Conservation (phyloP, 1,284 basidiomycete species). For the Xerocomus minutiporus region DNA sequence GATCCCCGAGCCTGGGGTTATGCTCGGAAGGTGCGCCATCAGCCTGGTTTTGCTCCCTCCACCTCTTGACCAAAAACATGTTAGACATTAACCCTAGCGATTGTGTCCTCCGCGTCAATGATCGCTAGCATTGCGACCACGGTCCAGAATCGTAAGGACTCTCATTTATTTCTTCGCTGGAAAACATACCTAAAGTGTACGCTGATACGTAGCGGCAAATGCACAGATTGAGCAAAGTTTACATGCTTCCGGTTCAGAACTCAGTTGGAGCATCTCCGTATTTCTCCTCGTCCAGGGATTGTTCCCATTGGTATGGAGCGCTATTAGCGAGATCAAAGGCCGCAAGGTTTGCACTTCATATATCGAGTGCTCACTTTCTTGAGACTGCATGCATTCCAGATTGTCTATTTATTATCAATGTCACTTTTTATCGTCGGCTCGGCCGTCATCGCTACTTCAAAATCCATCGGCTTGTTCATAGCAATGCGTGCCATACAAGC, state of each 20-base stretch:
- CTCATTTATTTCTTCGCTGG: background rate
- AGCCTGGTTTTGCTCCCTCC: background rate
- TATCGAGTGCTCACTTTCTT: background rate
- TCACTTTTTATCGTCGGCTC: constrained; percentile 62
- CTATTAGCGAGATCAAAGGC: constrained; percentile 76
- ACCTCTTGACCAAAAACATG: background rate
- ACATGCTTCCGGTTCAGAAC: constrained; percentile 62
- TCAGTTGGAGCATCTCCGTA: constrained; percentile 71
- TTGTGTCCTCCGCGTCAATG: constrained; percentile 60
- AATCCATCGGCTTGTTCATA: constrained; percentile 66
- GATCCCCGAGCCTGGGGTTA: constrained; percentile 76
- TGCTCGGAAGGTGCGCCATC: constrained; percentile 51
- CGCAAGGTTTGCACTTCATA: constrained; percentile 51
- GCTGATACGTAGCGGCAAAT: constrained; percentile 51
- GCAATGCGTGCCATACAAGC: constrained; percentile 70
- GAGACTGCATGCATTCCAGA: constrained; percentile 32
- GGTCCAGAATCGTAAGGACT: constrained; percentile 60
- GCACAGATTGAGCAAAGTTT: constrained; percentile 64
- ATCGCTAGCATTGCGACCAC: constrained; percentile 66
- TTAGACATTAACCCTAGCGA: constrained; percentile 52
- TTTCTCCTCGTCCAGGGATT: constrained; percentile 78
- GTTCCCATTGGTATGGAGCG: constrained; percentile 67
- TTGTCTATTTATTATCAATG: constrained; percentile 64
- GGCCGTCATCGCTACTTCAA: constrained; percentile 59
- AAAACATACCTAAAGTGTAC: background rate